Base-by-base conservation (phyloP, 2,329 filamentous ascomycete species). In the Calonectria fujianensis region DNA sequence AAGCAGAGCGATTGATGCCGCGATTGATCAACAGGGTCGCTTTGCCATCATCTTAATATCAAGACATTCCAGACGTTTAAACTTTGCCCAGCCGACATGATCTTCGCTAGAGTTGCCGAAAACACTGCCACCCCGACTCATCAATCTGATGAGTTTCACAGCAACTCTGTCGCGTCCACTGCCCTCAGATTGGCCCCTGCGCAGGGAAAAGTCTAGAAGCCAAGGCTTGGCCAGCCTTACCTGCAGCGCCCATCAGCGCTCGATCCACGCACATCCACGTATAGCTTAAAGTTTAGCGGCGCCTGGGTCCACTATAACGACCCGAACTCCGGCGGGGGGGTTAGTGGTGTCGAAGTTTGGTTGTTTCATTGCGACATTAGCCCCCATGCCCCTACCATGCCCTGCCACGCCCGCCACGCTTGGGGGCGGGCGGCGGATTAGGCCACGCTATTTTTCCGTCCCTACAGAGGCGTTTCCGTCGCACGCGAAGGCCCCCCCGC, bases 401-500 rank as follows among this genome's bases (percentile, higher is more conserved):
- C 24, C 24, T 24, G 24, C 24, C 24, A 24, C 24, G 24, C 24
- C 24, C 24, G 24, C 24, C 24, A 24, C 24, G 24, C 24, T 24
- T 24, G 24, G 24, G 24, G 24, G 24, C 24, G 24, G 41, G 13
- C 20, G 57, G 14, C 57, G 35, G 35, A 24, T 39, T 29, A 31
- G 35, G 37, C 24, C 57, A 31, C 29, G 4, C 14, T 63, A 63
- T 63, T 63, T 63, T 63, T 63, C 57, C 57, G 57, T 63, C 57
- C n/a, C n/a, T 29, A 63, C 57, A 63, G 35, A 27, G 7, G 13
- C 57, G 14, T 39, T 63, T 63, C 57, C 57, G 57, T 29, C 37
- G 3, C n/a, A 24, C 20, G 31, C 54, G 32, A 35, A 35, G 32
- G 0, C 18, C 24, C 57, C 54, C 32, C 35, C 35, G 57, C 32